phyloP scores from a whole-genome alignment of 2,329 filamentous ascomycete species.

The Rhynchosporium graminicola region DNA sequence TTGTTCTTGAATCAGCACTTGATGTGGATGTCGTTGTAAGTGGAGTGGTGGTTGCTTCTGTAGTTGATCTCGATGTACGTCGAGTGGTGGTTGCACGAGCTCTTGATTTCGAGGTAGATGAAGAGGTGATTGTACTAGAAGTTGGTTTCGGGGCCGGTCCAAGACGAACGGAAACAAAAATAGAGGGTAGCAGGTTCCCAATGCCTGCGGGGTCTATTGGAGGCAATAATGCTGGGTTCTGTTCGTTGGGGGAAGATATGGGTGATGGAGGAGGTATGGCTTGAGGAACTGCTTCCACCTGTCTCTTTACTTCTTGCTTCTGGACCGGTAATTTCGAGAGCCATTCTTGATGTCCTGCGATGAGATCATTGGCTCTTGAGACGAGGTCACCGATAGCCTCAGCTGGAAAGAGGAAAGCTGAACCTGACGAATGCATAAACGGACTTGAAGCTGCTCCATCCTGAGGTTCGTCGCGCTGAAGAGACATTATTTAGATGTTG shows the following conservation, averaged over 20 bases:
- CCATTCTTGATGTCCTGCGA: conserved; percentile 26
- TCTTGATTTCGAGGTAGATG: too few species aligned
- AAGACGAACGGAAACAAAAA: background rate
- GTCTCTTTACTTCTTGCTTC: background rate
- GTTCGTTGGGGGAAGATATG: conserved; percentile 7
- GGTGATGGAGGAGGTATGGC: conserved; percentile 4
- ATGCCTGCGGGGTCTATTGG: conserved; percentile 3
- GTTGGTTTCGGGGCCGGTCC: too few species aligned
- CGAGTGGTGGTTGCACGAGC: too few species aligned
- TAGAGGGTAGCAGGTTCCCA: background rate
- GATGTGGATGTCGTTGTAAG: too few species aligned
- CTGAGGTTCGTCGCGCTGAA: conserved; percentile 1
- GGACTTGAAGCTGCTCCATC: conserved; percentile 12
- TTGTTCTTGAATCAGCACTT: too few species aligned
- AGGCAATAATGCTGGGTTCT: conserved; percentile 4
- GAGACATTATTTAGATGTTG: conserved; percentile 18
- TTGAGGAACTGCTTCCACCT: conserved; percentile 1
- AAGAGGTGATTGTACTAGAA: too few species aligned
- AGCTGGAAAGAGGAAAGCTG: conserved; percentile 19
- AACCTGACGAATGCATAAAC: conserved; percentile 16
- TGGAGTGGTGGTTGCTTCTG: too few species aligned
- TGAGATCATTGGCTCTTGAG: conserved; percentile 23
- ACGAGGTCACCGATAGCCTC: conserved; percentile 25
- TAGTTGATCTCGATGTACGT: too few species aligned
- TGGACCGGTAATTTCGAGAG: conserved; percentile 22